Conservation (phyloP, 192 early-diverging fungal species). For the Coemansia aciculifera region DNA sequence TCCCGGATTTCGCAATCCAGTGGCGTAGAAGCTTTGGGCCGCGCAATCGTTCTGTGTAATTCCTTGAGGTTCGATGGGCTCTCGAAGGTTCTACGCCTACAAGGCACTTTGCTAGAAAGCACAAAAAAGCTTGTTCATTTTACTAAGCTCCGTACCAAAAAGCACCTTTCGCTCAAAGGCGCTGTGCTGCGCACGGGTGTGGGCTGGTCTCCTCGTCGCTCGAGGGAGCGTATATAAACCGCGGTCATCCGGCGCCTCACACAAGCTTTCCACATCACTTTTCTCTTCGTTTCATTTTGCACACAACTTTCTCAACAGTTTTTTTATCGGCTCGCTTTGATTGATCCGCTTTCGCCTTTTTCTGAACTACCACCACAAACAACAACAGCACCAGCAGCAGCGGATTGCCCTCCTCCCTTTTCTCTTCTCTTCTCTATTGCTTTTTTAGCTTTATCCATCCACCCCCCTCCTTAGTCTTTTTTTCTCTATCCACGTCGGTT, state of each 20-base stretch:
- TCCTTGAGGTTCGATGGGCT: too few relatives aligned
- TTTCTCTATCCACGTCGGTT: constrained; percentile 11
- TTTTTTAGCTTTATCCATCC: constrained; percentile 4
- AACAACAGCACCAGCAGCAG: not conserved
- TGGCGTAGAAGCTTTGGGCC: not conserved
- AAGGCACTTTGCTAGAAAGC: not conserved
- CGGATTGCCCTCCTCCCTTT: not conserved
- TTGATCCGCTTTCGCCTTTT: not conserved
- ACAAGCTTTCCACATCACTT: not conserved
- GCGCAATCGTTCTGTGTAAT: too few relatives aligned
- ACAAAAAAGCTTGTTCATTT: not conserved
- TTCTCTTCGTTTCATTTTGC: not conserved
- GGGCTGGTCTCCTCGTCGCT: not conserved
- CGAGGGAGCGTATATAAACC: not conserved
- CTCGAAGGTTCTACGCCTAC: not conserved
- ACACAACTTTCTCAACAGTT: not conserved
- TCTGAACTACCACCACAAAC: not conserved
- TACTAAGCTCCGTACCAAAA: not conserved
- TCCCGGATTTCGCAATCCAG: not conserved
- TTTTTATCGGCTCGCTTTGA: constrained; percentile 3
- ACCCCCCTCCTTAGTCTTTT: not conserved
- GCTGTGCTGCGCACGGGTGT: not conserved
- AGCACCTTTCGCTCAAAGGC: constrained; percentile 2
- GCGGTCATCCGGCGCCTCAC: not conserved
- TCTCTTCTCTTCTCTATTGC: constrained; percentile 9